Percentiles rank a stretch among this genome's conserved stretches.
Conservation (phyloP, 164 flowering plant species). For the Stephania japonica region DNA sequence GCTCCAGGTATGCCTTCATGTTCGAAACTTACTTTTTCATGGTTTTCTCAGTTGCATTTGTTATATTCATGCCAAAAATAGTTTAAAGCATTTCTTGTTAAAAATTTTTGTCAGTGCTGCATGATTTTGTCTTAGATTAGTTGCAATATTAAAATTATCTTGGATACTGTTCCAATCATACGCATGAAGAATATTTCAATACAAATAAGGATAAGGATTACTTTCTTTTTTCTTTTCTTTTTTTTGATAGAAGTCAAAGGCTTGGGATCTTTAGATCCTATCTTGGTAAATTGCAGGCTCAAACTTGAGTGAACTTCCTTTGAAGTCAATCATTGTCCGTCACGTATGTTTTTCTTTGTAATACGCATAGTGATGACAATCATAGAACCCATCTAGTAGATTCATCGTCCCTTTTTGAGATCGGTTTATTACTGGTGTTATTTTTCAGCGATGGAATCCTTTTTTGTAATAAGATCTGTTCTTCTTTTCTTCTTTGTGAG, state of each 20-base stretch:
- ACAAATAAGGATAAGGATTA: too few relatives aligned
- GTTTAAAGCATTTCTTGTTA: not conserved
- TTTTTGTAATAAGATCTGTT: too few relatives aligned
- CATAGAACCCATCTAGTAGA: not conserved
- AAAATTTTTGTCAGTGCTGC: not conserved
- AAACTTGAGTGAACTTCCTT: not conserved
- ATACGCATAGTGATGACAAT: not conserved
- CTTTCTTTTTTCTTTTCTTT: too few relatives aligned
- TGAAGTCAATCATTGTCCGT: not conserved
- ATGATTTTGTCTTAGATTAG: not conserved
- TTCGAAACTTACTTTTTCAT: not conserved
- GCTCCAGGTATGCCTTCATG: conserved; percentile 76
- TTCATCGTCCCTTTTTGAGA: too few relatives aligned
- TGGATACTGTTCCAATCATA: not conserved
- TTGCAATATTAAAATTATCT: not conserved
- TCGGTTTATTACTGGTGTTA: too few relatives aligned
- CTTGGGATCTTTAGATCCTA: not conserved
- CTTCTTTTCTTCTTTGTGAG: too few relatives aligned
- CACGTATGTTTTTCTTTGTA: not conserved
- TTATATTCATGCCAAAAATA: not conserved
- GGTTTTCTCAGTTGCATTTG: not conserved
- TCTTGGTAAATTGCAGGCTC: not conserved
- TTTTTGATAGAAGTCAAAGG: not conserved
- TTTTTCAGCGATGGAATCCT: too few relatives aligned
- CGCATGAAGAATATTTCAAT: not conserved